Evolutionary conservation across 2,329 filamentous ascomycete genomes (phyloP), one percentile per base, ranked within the genome.

Genomic region (Penicillium sp.): DNA sequence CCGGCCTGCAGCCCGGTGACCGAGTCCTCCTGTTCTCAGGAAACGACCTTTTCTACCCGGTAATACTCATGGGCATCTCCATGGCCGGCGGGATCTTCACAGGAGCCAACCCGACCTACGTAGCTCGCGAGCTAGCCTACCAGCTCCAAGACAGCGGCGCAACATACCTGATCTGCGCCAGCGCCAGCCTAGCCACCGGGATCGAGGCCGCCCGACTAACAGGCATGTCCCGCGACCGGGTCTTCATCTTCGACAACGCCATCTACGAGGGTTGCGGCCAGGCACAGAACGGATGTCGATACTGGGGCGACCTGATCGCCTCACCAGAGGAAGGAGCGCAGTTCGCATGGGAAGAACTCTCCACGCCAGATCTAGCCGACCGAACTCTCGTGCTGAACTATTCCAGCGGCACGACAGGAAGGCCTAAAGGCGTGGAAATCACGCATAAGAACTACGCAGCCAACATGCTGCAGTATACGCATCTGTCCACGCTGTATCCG

Each of bases 371-470:
- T 4, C 40, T 54, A 31, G 54, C 64, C 1, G 49, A 56, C 35
- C 55, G 50, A n/a, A 66, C 63, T 3, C 56, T 84, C 55, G 84
- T 81, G 20, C 77, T 94, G 51, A 93, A 94, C 67, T 94, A 91
- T 69, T 86, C 81, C 54, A 68, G 64, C 40, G 72, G 87, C 9
- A 90, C 86, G 1, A 94, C 89, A 0, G 88, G 89, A 6, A 76
- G 89, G 3, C 87, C 88, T 8, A 94, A 94, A 65, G 89, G 89
- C 9, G 88, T 93, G 11, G 82, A 86, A 68, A 85, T 93, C 54
- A 81, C 82, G n/a, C 88, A 94, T 67, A 73, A 75, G 49, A 86
- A 88, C 56, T 87, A 88, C 59, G 78, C 89, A 35, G 77, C 86
- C 51, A 91, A 91, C 62, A 78, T 81, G 54, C 58, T 72, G 11